phyloP scores from a whole-genome alignment of 352 stramenopile genomes.

The Globisporangium okanoganense region DNA sequence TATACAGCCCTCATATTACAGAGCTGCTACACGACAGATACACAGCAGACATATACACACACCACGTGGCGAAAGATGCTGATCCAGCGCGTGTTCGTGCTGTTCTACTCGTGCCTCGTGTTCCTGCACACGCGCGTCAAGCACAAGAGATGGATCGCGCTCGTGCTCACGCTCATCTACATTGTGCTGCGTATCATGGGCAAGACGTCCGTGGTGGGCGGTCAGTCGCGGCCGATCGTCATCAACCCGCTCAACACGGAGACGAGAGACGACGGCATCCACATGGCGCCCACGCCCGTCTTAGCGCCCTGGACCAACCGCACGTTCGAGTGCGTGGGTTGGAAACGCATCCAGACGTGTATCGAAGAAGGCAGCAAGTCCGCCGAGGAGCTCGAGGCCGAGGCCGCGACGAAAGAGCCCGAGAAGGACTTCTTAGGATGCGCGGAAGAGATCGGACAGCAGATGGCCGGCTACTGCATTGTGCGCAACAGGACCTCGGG shows the following conservation, averaged over 20 bases:
- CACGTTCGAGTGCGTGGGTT: constrained; percentile 81
- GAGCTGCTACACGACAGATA: background rate
- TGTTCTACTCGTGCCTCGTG: constrained; percentile 50
- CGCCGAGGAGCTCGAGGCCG: constrained; percentile 17
- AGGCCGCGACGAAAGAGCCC: constrained; percentile 28
- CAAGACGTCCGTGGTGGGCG: constrained; percentile 45
- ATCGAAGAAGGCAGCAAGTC: constrained; percentile 38
- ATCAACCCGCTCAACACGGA: constrained; percentile 77
- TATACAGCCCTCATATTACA: too few species aligned
- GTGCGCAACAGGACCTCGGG: constrained; percentile 80
- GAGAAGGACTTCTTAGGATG: constrained; percentile 77
- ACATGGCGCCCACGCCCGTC: constrained; percentile 56
- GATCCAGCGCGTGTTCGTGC: constrained; percentile 69
- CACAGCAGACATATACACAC: background rate
- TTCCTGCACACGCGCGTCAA: constrained; percentile 59
- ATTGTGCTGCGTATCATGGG: constrained; percentile 51
- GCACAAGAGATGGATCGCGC: constrained; percentile 67
- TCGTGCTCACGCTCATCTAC: constrained; percentile 48
- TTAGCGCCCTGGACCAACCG: constrained; percentile 65
- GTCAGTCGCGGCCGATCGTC: constrained; percentile 56
- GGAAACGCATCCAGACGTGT: constrained; percentile 82
- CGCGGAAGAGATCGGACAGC: constrained; percentile 53
- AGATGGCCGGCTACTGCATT: constrained; percentile 84
- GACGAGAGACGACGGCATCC: constrained; percentile 53
- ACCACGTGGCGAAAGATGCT: constrained; percentile 35